A percentile compares a stretch with the other conserved stretches of the same genome.
Conservation (phyloP, 192 early-diverging fungal species). For the Podila minutissima region DNA sequence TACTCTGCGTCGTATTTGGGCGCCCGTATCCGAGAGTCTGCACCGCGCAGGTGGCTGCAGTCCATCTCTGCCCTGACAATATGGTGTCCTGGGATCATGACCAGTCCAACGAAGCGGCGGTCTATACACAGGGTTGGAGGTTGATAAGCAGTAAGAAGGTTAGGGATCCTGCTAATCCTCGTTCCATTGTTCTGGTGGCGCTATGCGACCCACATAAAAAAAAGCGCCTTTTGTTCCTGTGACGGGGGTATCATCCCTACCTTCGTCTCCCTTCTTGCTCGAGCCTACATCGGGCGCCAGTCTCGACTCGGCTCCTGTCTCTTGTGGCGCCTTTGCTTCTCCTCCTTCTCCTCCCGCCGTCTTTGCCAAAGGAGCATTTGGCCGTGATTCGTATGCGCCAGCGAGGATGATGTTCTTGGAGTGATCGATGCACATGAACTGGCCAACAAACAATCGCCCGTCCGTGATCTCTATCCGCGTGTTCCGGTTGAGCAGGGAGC, state of each 20-base stretch:
- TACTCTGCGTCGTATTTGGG: slow-evolving; percentile 21
- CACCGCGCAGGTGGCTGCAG: slow-evolving; percentile 31
- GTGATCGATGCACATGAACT: slow-evolving; percentile 80
- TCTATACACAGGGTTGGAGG: slow-evolving; percentile 12
- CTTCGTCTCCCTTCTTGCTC: too few species aligned
- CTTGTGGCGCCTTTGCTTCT: too few species aligned
- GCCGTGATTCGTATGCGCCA: slow-evolving; percentile 71
- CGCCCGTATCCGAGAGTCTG: slow-evolving; percentile 19
- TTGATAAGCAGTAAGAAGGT: neutral
- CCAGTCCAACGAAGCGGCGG: slow-evolving; percentile 70
- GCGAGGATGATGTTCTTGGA: slow-evolving; percentile 77
- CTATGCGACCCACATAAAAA: too few species aligned
- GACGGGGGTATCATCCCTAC: too few species aligned
- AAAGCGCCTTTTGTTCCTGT: too few species aligned
- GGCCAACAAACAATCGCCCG: slow-evolving; percentile 72
- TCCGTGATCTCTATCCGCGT: slow-evolving; percentile 69
- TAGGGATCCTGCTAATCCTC: too few species aligned
- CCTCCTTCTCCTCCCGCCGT: too few species aligned
- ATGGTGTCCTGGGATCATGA: slow-evolving; percentile 84
- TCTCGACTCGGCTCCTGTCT: too few species aligned
- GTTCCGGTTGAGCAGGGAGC: slow-evolving; percentile 61
- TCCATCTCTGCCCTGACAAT: slow-evolving; percentile 70
- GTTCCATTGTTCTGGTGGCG: too few species aligned
- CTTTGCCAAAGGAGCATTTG: slow-evolving; percentile 17
- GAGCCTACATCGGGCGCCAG: too few species aligned